Conservation (phyloP, 208 protist species). For the Leishmania amazonensis region DNA sequence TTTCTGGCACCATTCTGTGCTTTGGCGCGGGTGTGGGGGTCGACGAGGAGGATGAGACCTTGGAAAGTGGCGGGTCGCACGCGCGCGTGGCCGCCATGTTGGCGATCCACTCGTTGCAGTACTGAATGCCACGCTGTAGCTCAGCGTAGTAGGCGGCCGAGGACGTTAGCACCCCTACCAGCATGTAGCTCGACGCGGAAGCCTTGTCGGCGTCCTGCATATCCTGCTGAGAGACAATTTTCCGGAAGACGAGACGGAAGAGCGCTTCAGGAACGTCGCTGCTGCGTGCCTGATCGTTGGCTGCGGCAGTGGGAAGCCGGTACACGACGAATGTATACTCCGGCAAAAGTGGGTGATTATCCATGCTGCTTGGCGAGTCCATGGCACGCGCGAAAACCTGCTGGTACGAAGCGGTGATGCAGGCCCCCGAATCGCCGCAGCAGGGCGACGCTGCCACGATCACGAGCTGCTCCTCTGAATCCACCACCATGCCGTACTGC, state of each 20-base stretch:
- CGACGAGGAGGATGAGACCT: neutral
- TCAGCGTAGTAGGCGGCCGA: conserved; percentile 35
- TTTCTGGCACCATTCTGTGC: conserved; percentile 11
- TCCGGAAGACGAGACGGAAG: conserved; percentile 86
- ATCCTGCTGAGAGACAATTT: conserved; percentile 36
- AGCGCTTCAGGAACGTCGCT: conserved; percentile 36
- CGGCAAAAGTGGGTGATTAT: conserved; percentile 63
- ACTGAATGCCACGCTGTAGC: conserved; percentile 29
- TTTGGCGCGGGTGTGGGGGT: neutral
- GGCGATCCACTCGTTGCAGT: conserved; percentile 25
- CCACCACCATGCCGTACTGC: conserved; percentile 79
- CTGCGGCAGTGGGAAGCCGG: conserved; percentile 36
- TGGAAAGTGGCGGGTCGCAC: neutral
- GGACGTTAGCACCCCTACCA: conserved; percentile 81
- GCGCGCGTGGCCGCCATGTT: conserved; percentile 10
- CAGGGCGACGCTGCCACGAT: conserved; percentile 53
- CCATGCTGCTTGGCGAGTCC: conserved; percentile 31
- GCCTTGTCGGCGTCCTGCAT: neutral
- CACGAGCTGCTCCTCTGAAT: conserved; percentile 66
- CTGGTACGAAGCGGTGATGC: conserved; percentile 61
- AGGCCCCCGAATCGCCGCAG: conserved; percentile 53
- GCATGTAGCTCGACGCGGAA: conserved; percentile 63
- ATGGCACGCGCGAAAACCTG: conserved; percentile 38
- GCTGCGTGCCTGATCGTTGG: conserved; percentile 6
- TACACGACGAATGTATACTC: conserved; percentile 87